These are phyloP conservation scores for Dactylis glomerata DNA, from an alignment of 176 grass and related monocot genomes.

Conservation along the genomic window DNA sequence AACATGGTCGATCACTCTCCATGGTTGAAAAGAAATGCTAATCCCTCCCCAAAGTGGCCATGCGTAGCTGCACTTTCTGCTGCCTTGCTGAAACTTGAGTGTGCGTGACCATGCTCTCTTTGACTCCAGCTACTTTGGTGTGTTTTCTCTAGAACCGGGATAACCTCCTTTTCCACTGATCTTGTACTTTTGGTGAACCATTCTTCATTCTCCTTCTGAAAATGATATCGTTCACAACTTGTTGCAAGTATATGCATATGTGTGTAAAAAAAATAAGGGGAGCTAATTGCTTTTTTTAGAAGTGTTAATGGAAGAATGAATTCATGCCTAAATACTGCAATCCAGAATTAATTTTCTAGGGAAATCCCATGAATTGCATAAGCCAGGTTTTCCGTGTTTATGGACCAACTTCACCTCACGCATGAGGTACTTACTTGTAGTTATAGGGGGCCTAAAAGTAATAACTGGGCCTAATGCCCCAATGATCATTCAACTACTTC, in stretches of 20 bases:
- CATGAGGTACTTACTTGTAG: neutral
- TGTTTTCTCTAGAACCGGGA: neutral
- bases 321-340: neutral
- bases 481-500: neutral
- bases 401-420: neutral
- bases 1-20: neutral
- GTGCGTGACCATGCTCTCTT: neutral
- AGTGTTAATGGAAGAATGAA: no score
- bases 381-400: neutral
- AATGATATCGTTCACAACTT: neutral
- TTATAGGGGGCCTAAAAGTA: no score
- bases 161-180: neutral
- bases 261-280: neutral
- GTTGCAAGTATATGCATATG: neutral
- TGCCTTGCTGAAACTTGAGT: neutral
- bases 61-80: constrained; percentile 13
- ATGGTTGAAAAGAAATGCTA: constrained; percentile 1
- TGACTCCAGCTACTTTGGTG: constrained; percentile 22
- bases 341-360: no score
- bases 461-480: neutral
- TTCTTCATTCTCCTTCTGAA: neutral
- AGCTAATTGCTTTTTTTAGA: no score
- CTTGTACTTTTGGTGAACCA: neutral
- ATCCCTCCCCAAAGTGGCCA: constrained; percentile 18
- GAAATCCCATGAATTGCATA: neutral